Conservation (phyloP, 352 stramenopile species). For the Peronospora destructor region DNA sequence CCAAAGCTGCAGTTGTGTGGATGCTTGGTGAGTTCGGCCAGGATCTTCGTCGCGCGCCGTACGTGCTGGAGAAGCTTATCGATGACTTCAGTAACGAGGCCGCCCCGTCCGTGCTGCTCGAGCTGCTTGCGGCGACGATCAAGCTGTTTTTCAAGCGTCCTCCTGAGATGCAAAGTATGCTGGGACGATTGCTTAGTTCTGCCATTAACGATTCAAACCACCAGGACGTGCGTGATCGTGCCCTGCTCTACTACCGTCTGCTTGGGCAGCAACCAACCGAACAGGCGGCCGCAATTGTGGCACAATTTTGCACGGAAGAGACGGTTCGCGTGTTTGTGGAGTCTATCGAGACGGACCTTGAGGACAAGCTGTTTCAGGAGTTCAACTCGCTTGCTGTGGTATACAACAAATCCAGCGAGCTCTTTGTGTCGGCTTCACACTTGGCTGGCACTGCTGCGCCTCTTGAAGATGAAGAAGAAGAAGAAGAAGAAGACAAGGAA, state of each 20-base stretch:
- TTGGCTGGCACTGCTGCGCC: slow-evolving; percentile 29
- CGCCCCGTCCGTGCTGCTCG: slow-evolving; percentile 86
- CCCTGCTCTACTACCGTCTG: slow-evolving; percentile 96
- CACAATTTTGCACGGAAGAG: slow-evolving; percentile 62
- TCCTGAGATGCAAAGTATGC: slow-evolving; percentile 96
- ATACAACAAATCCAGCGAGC: slow-evolving; percentile 93
- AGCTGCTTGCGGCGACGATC: slow-evolving; percentile 92
- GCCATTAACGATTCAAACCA: slow-evolving; percentile 94
- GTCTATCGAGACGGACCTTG: slow-evolving; percentile 76
- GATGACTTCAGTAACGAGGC: slow-evolving; percentile 90
- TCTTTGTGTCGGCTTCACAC: slow-evolving; percentile 90
- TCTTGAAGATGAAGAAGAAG: slow-evolving; percentile 42
- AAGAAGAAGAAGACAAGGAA: slow-evolving; percentile 47
- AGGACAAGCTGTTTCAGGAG: slow-evolving; percentile 90
- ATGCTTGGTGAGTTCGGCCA: slow-evolving; percentile 96
- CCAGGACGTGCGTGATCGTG: slow-evolving; percentile 94
- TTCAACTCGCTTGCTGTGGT: slow-evolving; percentile 98
- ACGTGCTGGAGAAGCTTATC: slow-evolving; percentile 95
- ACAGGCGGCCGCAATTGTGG: slow-evolving; percentile 86
- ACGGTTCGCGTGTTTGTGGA: slow-evolving; percentile 84
- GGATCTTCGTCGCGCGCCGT: slow-evolving; percentile 88
- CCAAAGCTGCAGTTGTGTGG: slow-evolving; percentile 94
- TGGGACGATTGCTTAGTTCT: slow-evolving; percentile 90
- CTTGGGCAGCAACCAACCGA: slow-evolving; percentile 89
- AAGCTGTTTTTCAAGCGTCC: slow-evolving; percentile 98